Conservation (phyloP, 352 stramenopile genomes). For the Phytophthora podocarpi region DNA sequence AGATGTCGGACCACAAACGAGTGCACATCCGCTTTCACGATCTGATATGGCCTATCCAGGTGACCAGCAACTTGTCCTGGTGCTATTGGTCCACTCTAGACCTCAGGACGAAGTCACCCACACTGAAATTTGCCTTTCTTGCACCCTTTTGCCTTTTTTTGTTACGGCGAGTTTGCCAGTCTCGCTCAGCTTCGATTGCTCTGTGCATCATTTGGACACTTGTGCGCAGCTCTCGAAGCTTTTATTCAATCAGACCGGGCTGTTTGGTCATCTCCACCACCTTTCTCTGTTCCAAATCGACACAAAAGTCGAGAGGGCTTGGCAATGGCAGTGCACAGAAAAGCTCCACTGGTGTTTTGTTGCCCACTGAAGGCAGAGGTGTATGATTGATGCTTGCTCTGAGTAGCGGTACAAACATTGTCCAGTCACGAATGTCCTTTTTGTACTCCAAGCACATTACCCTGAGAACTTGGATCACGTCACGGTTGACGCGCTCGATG, state of each 20-base stretch:
- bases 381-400: conserved; percentile 41
- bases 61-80: conserved; percentile 32
- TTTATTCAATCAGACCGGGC: not conserved
- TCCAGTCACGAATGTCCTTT: conserved; percentile 18
- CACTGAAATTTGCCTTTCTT: conserved; percentile 17
- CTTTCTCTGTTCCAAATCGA: not conserved
- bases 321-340: conserved; percentile 19
- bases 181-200: not conserved
- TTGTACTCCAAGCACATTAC: conserved; percentile 23
- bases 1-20: too few species aligned
- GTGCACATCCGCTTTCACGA: too few species aligned
- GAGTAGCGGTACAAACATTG: conserved; percentile 15
- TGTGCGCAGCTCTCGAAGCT: conserved; percentile 6
- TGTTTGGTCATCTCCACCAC: not conserved
- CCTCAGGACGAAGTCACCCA: conserved; percentile 36
- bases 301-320: not conserved
- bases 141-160: not conserved
- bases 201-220: conserved; percentile 16
- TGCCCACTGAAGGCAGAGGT: conserved; percentile 15
- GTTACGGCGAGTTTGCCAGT: conserved; percentile 5
- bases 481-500: conserved; percentile 35
- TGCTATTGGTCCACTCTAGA: conserved; percentile 32
- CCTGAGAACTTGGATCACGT: conserved; percentile 36
- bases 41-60: too few species aligned
- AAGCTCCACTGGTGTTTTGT: conserved; percentile 20